These are phyloP conservation scores for Komagataella pseudopastoris DNA, from an alignment of 805 yeast species.

Conservation along the genomic window DNA sequence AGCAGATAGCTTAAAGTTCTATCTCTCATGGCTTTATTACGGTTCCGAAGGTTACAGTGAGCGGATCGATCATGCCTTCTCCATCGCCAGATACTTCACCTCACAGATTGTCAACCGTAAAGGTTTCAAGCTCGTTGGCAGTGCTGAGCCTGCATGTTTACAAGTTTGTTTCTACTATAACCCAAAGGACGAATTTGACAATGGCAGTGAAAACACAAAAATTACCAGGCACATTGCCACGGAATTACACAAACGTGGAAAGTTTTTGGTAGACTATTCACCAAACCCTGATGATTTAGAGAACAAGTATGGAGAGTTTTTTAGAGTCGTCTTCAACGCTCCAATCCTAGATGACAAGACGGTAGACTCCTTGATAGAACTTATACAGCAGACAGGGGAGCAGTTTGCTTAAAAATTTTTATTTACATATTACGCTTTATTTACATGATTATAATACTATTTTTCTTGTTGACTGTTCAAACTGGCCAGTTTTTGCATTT, in stretches of 20 bases:
- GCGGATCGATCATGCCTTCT: conserved; percentile 64
- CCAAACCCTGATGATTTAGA: conserved; percentile 41
- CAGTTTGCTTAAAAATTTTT: background rate
- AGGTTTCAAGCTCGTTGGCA: conserved; percentile 43
- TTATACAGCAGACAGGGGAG: background rate
- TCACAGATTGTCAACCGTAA: conserved; percentile 19
- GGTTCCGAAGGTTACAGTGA: conserved; percentile 53
- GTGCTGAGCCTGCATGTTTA: conserved; percentile 56
- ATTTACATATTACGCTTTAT: background rate
- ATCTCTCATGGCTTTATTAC: conserved; percentile 70
- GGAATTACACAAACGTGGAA: conserved; percentile 45
- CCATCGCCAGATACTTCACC: conserved; percentile 50
- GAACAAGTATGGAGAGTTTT: conserved; percentile 57
- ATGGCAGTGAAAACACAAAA: conserved; percentile 28
- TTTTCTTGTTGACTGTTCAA: conserved; percentile 36
- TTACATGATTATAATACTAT: conserved; percentile 11
- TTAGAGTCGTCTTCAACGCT: conserved; percentile 72
- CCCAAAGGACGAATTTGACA: conserved; percentile 17
- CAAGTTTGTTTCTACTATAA: conserved; percentile 75
- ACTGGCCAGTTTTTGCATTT: conserved; percentile 55
- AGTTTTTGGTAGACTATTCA: conserved; percentile 66
- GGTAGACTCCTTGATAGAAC: conserved; percentile 28
- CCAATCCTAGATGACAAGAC: conserved; percentile 36
- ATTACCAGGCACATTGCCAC: conserved; percentile 51
- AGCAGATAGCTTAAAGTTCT: conserved; percentile 68